These are phyloP conservation scores for Diaporthe sp. DNA, from an alignment of 2,329 filamentous ascomycete genomes.

Conservation along the genomic window DNA sequence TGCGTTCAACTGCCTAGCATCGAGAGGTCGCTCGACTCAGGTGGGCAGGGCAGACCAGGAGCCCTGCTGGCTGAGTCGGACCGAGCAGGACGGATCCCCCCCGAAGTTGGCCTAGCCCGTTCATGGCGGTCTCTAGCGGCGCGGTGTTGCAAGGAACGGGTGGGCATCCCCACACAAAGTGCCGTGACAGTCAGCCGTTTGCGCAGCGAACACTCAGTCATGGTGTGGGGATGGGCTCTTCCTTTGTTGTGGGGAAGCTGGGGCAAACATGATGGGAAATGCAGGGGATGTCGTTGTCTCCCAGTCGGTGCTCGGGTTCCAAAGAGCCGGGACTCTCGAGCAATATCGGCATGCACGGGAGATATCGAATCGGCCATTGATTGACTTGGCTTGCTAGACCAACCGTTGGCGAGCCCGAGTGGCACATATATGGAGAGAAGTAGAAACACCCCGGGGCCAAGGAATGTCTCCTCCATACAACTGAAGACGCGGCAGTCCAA, in stretches of 20 bases:
- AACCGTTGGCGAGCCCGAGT: neutral
- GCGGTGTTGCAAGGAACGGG: neutral
- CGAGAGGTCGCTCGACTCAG: slow-evolving; percentile 11
- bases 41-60: neutral
- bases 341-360: neutral
- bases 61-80: slow-evolving; percentile 15
- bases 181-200: slow-evolving; percentile 5
- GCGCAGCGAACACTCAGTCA: neutral
- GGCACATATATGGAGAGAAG: too few species aligned
- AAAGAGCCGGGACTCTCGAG: neutral
- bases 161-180: slow-evolving; percentile 14
- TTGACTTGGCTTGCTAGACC: too few species aligned
- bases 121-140: slow-evolving; percentile 6
- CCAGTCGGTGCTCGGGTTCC: neutral
- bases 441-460: neutral
- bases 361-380: neutral
- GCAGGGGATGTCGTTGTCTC: neutral
- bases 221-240: slow-evolving; percentile 8
- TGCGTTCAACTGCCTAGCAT: neutral
- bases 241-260: slow-evolving; percentile 17
- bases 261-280: neutral
- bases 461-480: neutral
- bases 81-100: slow-evolving; percentile 19
- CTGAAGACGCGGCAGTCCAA: neutral
- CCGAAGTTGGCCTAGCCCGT: neutral